These are phyloP conservation scores for Clarireedia monteithiana DNA, from an alignment of 2,329 filamentous ascomycete genomes.

Conservation along the genomic window DNA sequence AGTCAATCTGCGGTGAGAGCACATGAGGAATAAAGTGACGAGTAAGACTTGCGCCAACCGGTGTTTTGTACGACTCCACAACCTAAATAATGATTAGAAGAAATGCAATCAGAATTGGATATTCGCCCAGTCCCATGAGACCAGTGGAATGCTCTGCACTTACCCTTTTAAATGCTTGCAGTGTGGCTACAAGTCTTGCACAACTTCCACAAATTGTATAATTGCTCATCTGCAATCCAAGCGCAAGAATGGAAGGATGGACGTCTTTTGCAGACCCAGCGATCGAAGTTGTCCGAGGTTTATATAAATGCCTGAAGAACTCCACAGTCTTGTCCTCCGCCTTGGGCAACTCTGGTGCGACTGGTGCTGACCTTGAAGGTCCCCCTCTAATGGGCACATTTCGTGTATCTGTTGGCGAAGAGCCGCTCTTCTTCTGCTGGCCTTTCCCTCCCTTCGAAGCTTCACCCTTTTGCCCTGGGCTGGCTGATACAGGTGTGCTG, in stretches of 20 bases:
- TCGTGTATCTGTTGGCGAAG: slow-evolving; percentile 24
- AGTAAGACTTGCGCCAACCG: slow-evolving; percentile 73
- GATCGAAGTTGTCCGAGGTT: slow-evolving; percentile 57
- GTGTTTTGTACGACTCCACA: slow-evolving; percentile 87
- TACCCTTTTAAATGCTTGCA: slow-evolving; percentile 84
- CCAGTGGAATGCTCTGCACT: neutral
- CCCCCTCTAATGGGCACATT: slow-evolving; percentile 22
- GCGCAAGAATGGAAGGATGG: slow-evolving; percentile 73
- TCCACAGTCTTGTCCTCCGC: slow-evolving; percentile 59
- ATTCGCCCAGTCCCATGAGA: neutral
- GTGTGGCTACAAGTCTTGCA: slow-evolving; percentile 76
- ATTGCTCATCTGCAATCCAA: slow-evolving; percentile 76
- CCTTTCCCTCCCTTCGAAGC: slow-evolving; percentile 31
- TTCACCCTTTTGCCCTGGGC: slow-evolving; percentile 19
- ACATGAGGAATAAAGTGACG: slow-evolving; percentile 88
- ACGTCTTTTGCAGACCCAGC: slow-evolving; percentile 61
- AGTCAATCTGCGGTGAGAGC: slow-evolving; percentile 91
- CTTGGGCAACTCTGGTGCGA: slow-evolving; percentile 41
- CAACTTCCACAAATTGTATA: slow-evolving; percentile 88
- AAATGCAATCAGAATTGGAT: neutral
- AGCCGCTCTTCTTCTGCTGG: slow-evolving; percentile 30
- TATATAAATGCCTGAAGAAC: slow-evolving; percentile 78
- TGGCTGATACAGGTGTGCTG: slow-evolving; percentile 17
- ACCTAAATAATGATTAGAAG: slow-evolving; percentile 45
- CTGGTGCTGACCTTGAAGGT: slow-evolving; percentile 23